A percentile compares a stretch with the other conserved stretches of the same genome.
Evolutionary conservation across 306 rosid genomes (phyloP).

Genomic region (Inga laurina): DNA sequence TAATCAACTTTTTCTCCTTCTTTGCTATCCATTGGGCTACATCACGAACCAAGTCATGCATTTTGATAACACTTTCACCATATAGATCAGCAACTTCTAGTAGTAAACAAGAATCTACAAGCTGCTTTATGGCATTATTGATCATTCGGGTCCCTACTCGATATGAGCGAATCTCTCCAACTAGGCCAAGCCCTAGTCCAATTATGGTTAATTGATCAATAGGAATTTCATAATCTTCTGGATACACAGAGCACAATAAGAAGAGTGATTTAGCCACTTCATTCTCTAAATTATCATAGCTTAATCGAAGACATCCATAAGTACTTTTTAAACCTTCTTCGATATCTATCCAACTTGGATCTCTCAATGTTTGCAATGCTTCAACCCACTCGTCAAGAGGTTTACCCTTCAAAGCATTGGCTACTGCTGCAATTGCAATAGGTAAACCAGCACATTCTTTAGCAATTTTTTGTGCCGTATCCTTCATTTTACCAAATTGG

Average conservation of each 20-base stretch:
- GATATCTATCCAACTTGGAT: not conserved
- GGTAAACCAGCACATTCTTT: not conserved
- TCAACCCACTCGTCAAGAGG: not conserved
- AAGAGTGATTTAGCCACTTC: not conserved
- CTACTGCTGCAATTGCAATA: not conserved
- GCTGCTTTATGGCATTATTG: not conserved
- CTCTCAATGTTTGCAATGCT: not conserved
- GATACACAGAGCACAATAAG: not conserved
- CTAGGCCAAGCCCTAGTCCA: not conserved
- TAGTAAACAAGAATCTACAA: not conserved
- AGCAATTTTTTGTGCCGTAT: too few relatives aligned
- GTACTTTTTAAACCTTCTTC: not conserved
- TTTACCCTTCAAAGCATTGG: not conserved
- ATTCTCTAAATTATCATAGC: not conserved
- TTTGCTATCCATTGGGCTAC: not conserved
- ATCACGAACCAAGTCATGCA: not conserved
- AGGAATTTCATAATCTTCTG: not conserved
- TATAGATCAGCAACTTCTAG: not conserved
- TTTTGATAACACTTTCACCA: not conserved
- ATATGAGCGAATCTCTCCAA: not conserved
- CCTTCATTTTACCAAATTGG: too few relatives aligned
- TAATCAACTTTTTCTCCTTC: not conserved
- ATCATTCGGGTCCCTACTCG: not conserved
- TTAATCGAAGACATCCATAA: not conserved
- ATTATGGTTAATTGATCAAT: not conserved